Conservation (phyloP, 2,329 filamentous ascomycete species). For the Hypomyces perniciosus region DNA sequence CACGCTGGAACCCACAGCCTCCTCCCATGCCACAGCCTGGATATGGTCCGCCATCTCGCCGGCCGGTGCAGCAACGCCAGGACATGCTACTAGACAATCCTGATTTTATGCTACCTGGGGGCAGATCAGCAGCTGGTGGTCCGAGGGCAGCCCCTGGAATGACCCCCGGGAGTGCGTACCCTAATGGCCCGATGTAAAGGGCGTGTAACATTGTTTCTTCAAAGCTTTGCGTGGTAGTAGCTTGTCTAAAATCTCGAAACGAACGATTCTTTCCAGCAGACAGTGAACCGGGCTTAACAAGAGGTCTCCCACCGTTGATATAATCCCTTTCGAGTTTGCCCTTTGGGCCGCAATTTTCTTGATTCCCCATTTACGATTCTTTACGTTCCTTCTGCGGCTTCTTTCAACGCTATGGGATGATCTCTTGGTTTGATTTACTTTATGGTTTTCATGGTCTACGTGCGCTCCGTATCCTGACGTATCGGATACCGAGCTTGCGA, state of each 20-base stretch:
- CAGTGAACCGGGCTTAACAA: neutral
- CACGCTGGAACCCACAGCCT: constrained; percentile 66
- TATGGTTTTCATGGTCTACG: no score
- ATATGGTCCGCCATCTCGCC: constrained; percentile 36
- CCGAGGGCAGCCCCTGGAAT: constrained; percentile 34
- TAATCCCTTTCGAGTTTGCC: no score
- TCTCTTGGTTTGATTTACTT: no score
- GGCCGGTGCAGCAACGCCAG: constrained; percentile 50
- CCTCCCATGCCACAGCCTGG: constrained; percentile 38
- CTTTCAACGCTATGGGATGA: no score
- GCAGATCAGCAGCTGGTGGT: constrained; percentile 24
- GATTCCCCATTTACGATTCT: neutral
- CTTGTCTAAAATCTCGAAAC: neutral
- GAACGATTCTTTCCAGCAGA: neutral
- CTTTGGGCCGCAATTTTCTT: neutral
- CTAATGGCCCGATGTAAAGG: constrained; percentile 25
- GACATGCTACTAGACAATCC: constrained; percentile 79
- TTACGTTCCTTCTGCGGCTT: no score
- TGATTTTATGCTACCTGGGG: constrained; percentile 68
- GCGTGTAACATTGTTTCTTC: neutral
- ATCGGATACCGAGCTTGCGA: no score
- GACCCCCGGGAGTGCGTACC: constrained; percentile 50
- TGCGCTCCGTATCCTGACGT: no score
- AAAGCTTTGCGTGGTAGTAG: neutral
- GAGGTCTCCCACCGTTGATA: neutral